Evolutionary conservation across 2,329 filamentous ascomycete genomes (phyloP).

Genomic region (Curvularia spicifera): DNA sequence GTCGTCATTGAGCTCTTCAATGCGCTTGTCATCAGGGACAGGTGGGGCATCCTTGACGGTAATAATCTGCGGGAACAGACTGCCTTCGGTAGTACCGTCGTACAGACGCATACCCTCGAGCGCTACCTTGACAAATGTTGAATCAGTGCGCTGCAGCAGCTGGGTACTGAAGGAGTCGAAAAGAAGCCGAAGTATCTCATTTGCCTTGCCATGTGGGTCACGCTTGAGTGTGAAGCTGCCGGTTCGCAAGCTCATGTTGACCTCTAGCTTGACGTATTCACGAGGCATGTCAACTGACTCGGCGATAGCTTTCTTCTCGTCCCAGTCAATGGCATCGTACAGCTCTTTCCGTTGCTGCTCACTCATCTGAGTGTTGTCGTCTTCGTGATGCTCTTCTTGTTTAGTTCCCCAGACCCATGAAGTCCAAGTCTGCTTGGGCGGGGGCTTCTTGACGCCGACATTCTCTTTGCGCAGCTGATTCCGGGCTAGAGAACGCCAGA

Average conservation of each 20-base stretch:
- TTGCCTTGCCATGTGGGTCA: constrained; percentile 76
- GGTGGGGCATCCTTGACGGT: constrained; percentile 85
- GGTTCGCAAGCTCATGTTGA: constrained; percentile 91
- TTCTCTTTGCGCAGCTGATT: constrained; percentile 97
- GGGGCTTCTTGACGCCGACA: constrained; percentile 78
- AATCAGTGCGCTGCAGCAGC: constrained; percentile 87
- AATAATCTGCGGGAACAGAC: constrained; percentile 92
- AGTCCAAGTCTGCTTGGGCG: constrained; percentile 83
- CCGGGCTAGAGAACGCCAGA: constrained; percentile 92
- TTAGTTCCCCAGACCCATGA: constrained; percentile 80
- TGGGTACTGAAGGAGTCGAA: constrained; percentile 96
- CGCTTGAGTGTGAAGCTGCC: constrained; percentile 95
- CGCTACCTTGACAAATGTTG: constrained; percentile 84
- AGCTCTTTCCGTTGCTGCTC: constrained; percentile 96
- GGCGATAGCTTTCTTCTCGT: constrained; percentile 89
- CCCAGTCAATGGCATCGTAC: constrained; percentile 97
- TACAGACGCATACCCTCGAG: constrained; percentile 93
- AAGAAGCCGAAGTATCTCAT: constrained; percentile 85
- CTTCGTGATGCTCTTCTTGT: constrained; percentile 69
- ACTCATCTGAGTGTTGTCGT: constrained; percentile 80
- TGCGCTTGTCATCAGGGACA: constrained; percentile 57
- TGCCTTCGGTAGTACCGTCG: constrained; percentile 91
- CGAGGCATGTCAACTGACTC: constrained; percentile 88
- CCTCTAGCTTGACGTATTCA: constrained; percentile 89
- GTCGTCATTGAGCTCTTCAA: constrained; percentile 58